Evolutionary conservation across 495 filamentous ascomycete species (phyloP).

Genomic region (Aspergillus sclerotiicarbonarius): DNA sequence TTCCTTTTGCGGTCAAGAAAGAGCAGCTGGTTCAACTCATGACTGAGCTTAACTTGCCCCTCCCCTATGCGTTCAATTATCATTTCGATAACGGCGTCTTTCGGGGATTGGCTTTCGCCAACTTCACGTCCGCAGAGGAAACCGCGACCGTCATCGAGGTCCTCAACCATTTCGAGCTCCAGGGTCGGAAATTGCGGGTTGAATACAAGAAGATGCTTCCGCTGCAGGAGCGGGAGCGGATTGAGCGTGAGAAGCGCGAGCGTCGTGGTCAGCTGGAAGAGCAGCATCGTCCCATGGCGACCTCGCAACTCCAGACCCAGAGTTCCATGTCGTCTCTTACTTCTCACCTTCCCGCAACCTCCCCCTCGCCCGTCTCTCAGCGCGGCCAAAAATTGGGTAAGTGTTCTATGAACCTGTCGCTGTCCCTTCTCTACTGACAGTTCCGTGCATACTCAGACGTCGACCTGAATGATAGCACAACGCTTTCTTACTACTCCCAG

Average conservation of each 20-base stretch:
- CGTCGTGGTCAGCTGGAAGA: slow-evolving; percentile 94
- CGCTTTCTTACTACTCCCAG: slow-evolving; percentile 83
- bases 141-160: slow-evolving; percentile 85
- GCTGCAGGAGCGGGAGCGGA: slow-evolving; percentile 87
- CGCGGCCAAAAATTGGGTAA: slow-evolving; percentile 62
- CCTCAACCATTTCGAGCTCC: slow-evolving; percentile 92
- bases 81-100: slow-evolving; percentile 99
- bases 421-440: slow-evolving; percentile 24
- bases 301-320: slow-evolving; percentile 70
- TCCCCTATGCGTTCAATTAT: slow-evolving; percentile 99
- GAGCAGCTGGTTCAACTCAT: slow-evolving; percentile 89
- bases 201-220: slow-evolving; percentile 99
- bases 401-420: slow-evolving; percentile 17
- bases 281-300: slow-evolving; percentile 77
- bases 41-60: slow-evolving; percentile 84
- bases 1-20: slow-evolving; percentile 97
- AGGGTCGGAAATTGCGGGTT: slow-evolving; percentile 89
- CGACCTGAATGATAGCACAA: slow-evolving; percentile 88
- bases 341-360: slow-evolving; percentile 66
- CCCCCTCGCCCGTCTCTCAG: slow-evolving; percentile 68
- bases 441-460: slow-evolving; percentile 51
- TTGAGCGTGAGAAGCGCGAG: slow-evolving; percentile 96
- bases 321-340: slow-evolving; percentile 80
- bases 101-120: slow-evolving; percentile 93
- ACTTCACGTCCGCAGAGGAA: slow-evolving; percentile 94